Percentiles rank a stretch among this genome's conserved stretches.
These are phyloP conservation scores for Nicotiana tabacum DNA, from an alignment of 257 asterid genomes.

Conservation along the genomic window DNA sequence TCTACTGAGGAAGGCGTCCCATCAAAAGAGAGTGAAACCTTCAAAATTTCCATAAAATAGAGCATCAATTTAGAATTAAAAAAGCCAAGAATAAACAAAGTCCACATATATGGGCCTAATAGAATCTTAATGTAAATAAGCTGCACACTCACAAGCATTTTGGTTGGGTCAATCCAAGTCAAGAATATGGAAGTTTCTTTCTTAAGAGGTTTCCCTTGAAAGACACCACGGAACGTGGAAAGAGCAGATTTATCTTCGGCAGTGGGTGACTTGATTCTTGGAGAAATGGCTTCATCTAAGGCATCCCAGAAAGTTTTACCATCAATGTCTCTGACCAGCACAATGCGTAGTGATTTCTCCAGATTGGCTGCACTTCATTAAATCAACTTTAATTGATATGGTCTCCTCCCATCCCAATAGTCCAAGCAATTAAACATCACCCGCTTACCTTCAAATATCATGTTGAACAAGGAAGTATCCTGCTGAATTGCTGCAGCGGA, in stretches of 20 bases:
- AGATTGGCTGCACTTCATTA: constrained; percentile 55
- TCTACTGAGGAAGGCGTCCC: constrained; percentile 59
- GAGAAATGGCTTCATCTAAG: constrained; percentile 74
- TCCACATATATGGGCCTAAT: not conserved
- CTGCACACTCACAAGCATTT: constrained; percentile 64
- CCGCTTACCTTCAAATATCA: constrained; percentile 52
- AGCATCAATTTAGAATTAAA: not conserved
- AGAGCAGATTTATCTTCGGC: constrained; percentile 63
- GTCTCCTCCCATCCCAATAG: not conserved
- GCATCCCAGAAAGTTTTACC: constrained; percentile 97
- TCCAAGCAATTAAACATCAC: not conserved
- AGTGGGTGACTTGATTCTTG: constrained; percentile 63
- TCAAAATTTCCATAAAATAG: constrained; percentile 7
- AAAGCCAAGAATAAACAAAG: constrained; percentile 1
- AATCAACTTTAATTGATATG: not conserved
- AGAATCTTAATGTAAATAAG: not conserved
- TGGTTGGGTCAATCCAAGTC: constrained; percentile 78
- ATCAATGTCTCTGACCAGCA: constrained; percentile 79
- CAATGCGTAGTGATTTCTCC: constrained; percentile 75
- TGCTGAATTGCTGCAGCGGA: constrained; percentile 49
- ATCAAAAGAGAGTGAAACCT: constrained; percentile 71
- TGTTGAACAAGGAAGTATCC: constrained; percentile 52
- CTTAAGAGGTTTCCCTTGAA: constrained; percentile 67
- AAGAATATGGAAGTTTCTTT: constrained; percentile 75
- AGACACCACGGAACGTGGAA: constrained; percentile 52